Evolutionary conservation across 129 eudicot species (phyloP), one percentile per base, ranked within the genome.

Genomic region (Pseudognaphalium luteoalbum): DNA sequence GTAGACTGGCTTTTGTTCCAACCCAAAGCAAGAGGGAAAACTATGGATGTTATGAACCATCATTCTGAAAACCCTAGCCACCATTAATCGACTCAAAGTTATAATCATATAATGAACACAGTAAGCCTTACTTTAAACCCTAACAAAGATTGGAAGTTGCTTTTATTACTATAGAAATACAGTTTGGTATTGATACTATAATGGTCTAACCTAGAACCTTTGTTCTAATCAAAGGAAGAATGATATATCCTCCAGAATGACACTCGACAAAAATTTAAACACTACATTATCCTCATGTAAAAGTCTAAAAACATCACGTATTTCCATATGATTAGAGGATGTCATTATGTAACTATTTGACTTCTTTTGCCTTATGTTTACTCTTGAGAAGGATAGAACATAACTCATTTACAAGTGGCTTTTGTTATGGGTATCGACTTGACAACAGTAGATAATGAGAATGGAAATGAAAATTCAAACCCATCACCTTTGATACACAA

Each of bases 71-170:
- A 57, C 66, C 76, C 50, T 72, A 33, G n/a, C 20, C 32, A 32
- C 54, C 54, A 17, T 33, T 28, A 70, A n/a, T 4, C 63, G 34
- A 66, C 15, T 30, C 34, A n/a, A 61, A 28, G 11, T 28, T 8
- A 28, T 62, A 30, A 62, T 62, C 3, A 28, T 8, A 28, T 62
- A 30, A 62, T 62, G 8, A 28, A 10, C 12, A 29, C 28, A 19
- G 59, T 15, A 62, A 15, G 22, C 39, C 50, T 69, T 69, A 11
- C 37, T 69, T 69, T 14, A 69, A 25, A 69, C 59, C 41, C 34
- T 66, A 28, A 62, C 29, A 12, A 20, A 11, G 35, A 25, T 2
- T 22, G 19, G 4, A 61, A 61, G 28, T 28, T 62, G 17, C 20
- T 62, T 28, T 7, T 12, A 6, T 15, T 58, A 25, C 52, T 11